phyloP scores from a whole-genome alignment of 2,329 filamentous ascomycete genomes.

The Aspergillus latus region DNA sequence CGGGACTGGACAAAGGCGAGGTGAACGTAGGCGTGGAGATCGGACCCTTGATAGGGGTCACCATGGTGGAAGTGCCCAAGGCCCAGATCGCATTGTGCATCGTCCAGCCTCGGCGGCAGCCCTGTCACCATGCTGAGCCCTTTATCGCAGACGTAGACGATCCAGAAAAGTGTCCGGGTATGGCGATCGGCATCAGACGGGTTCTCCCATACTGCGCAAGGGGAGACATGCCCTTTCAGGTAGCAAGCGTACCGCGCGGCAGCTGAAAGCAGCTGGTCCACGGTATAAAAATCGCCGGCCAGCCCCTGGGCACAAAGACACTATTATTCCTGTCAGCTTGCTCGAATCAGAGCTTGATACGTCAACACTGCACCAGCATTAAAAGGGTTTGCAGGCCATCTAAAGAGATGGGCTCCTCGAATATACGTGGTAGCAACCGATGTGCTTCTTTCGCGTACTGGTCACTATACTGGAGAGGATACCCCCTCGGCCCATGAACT shows the following conservation, averaged over 20 bases:
- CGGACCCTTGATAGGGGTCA: not conserved
- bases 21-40: not conserved
- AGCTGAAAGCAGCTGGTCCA: not conserved
- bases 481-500: not conserved
- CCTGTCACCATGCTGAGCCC: conserved; percentile 13
- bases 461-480: not conserved
- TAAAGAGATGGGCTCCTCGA: conserved; percentile 6
- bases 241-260: conserved; percentile 16
- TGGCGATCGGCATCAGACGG: not conserved
- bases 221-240: conserved; percentile 11
- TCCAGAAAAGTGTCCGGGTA: conserved; percentile 14
- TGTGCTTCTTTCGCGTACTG: not conserved
- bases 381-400: conserved; percentile 15
- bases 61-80: not conserved
- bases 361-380: conserved; percentile 7
- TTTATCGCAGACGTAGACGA: conserved; percentile 9
- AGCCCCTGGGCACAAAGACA: conserved; percentile 1
- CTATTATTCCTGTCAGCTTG: not conserved
- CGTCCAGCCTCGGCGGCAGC: conserved; percentile 10
- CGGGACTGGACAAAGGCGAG: conserved; percentile 10
- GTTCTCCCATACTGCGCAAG: not conserved
- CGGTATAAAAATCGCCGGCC: conserved; percentile 1
- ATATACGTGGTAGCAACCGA: not conserved
- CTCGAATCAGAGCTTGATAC: too few species aligned
- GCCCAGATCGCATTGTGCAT: conserved; percentile 10